A percentile compares a stretch with the other conserved stretches of the same genome.
These are phyloP conservation scores for Camellia japonica DNA, from an alignment of 148 eudicot genomes.

Conservation along the genomic window DNA sequence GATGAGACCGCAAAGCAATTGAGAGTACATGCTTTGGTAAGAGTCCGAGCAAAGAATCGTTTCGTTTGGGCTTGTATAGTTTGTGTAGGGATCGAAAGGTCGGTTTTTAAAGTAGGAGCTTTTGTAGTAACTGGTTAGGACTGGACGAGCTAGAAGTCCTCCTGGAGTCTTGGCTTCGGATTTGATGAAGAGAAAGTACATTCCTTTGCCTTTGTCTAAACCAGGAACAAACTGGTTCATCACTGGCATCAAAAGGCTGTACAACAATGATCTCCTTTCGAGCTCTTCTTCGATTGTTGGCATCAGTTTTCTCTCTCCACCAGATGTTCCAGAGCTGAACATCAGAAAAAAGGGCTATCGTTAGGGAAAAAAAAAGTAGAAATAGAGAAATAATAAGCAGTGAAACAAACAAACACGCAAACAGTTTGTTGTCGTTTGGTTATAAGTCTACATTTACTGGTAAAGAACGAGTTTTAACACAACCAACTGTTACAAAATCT, in stretches of 20 bases:
- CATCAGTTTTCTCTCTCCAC: constrained; percentile 77
- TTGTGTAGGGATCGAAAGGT: constrained; percentile 63
- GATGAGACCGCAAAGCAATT: constrained; percentile 61
- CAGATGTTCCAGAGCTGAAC: constrained; percentile 71
- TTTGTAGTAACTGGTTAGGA: constrained; percentile 67
- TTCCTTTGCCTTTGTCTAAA: constrained; percentile 69
- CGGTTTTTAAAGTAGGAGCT: constrained; percentile 51
- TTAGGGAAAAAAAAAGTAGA: too few relatives aligned
- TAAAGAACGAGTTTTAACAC: too few relatives aligned
- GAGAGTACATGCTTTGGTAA: constrained; percentile 78
- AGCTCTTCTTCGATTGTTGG: constrained; percentile 69
- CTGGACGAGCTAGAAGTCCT: constrained; percentile 68
- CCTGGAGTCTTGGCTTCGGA: constrained; percentile 69
- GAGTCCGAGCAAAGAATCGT: constrained; percentile 66
- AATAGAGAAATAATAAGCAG: too few relatives aligned
- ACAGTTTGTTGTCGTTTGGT: too few relatives aligned
- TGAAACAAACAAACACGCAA: too few relatives aligned
- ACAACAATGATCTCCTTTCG: constrained; percentile 51
- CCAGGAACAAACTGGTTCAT: constrained; percentile 66
- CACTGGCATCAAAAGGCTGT: constrained; percentile 72
- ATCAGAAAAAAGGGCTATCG: too few relatives aligned
- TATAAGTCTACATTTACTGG: too few relatives aligned
- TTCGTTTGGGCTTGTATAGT: constrained; percentile 72
- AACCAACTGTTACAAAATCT: too few relatives aligned
- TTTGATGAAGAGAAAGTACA: constrained; percentile 68